A percentile compares a stretch with the other conserved stretches of the same genome.
These are phyloP conservation scores for Brachypodium distachyon DNA, from an alignment of 202 grass and related monocot species.

Conservation along the genomic window DNA sequence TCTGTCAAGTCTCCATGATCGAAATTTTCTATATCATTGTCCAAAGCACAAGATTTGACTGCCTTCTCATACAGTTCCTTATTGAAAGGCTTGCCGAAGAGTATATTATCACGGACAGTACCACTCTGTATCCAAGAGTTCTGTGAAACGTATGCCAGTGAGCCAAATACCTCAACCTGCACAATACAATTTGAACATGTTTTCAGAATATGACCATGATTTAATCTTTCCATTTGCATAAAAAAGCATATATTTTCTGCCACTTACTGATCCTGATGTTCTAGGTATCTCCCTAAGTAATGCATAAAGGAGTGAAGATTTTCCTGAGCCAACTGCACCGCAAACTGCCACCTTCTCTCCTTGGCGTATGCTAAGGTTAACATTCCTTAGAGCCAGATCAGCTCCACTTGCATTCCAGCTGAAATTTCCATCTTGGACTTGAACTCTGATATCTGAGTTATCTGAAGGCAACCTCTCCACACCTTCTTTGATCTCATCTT, in stretches of 20 bases:
- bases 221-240: background rate
- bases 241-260: background rate
- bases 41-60: slow-evolving; percentile 67
- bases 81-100: slow-evolving; percentile 72
- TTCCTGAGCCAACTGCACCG: slow-evolving; percentile 78
- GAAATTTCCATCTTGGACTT: slow-evolving; percentile 48
- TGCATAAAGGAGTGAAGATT: slow-evolving; percentile 74
- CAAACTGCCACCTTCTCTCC: slow-evolving; percentile 85
- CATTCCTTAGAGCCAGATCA: slow-evolving; percentile 41
- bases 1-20: slow-evolving; percentile 79
- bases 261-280: slow-evolving; percentile 69
- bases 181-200: slow-evolving; percentile 3
- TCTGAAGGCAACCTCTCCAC: slow-evolving; percentile 25
- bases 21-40: slow-evolving; percentile 79
- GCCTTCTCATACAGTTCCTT: slow-evolving; percentile 56
- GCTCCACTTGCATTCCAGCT: slow-evolving; percentile 46
- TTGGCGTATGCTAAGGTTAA: slow-evolving; percentile 36
- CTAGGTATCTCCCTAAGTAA: slow-evolving; percentile 88
- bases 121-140: slow-evolving; percentile 94
- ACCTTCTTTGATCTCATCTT: slow-evolving; percentile 81
- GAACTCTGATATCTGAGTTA: slow-evolving; percentile 27
- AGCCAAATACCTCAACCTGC: slow-evolving; percentile 69
- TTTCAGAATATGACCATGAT: background rate
- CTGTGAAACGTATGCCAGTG: slow-evolving; percentile 83
- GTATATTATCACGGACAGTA: slow-evolving; percentile 76